Evolutionary conservation across 768 basidiomycete genomes (phyloP), one percentile per base, ranked within the genome.

Genomic region (Leccinum variicolor): DNA sequence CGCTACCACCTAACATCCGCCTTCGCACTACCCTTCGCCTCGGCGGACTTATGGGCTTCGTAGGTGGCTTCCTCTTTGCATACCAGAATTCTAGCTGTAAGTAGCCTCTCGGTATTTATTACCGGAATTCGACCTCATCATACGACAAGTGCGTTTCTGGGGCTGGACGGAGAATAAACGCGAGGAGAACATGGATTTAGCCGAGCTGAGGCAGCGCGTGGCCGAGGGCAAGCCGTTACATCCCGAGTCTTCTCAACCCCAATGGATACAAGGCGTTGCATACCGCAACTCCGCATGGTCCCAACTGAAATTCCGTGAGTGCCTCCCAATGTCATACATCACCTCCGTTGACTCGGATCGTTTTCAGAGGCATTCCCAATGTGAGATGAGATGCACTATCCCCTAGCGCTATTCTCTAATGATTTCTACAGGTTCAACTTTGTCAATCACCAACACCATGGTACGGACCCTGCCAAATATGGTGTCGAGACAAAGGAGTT

Each of bases 281-380:
- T 82, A 85, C 73, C 80, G 90, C 64, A 98, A 98, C 78, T 95
- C 92, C 11, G 86, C 81, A 13, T 96, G 87, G 80, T 91, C 90
- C n/a, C 93, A 95, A 72, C 83, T 97, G 64, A 96, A 95, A 74
- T 90, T 97, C 70, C 81, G 90, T 90, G 71, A 72, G 86, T 79
- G 46, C n/a, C 39, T 56, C 47, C 34, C 17, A 15, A 7, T 52
- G 50, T 67, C 13, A 56, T 41, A 53, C 39, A 17, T 50, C 33
- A 33, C 46, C 28, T 23, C 23, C 41, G 31, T 25, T 65, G 26
- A 65, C 45, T 54, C 67, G 46, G 64, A 57, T 36, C 34, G 23
- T 63, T 56, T 52, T 10, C 68, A 90, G 88, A 82, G 62, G 77
- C 80, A 39, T 85, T 94, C 72, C 91, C 89, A 23, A 90, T 91